Evolutionary conservation across 164 flowering plant genomes (phyloP).

Genomic region (Umbilicus rupestris): DNA sequence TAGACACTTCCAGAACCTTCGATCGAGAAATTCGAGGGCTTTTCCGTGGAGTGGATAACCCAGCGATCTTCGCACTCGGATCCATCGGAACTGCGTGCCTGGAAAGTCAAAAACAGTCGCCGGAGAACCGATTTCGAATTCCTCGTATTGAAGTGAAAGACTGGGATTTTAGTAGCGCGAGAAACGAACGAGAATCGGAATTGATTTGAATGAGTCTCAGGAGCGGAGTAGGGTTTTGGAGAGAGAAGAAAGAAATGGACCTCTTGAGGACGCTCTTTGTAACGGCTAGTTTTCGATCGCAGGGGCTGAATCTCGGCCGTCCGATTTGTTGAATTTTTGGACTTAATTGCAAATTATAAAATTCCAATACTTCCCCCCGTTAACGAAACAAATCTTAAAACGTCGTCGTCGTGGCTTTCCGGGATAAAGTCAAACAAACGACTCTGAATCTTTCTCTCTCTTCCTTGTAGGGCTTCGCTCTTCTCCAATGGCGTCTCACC

Average conservation of each 20-base stretch:
- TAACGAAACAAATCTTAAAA: no score
- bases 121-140: slow-evolving; percentile 2
- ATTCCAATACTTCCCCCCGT: no score
- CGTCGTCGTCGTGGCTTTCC: no score
- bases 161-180: no score
- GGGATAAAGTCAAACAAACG: not conserved
- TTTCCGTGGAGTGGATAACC: slow-evolving; percentile 34
- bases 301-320: slow-evolving; percentile 12
- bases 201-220: slow-evolving; percentile 1
- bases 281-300: slow-evolving; percentile 54
- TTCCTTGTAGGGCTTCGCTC: not conserved
- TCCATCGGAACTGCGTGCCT: no score
- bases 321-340: slow-evolving; percentile 12
- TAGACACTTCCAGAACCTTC: not conserved
- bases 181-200: not conserved
- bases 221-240: not conserved
- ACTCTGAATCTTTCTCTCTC: not conserved
- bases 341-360: no score
- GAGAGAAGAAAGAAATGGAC: no score
- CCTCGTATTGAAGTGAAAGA: not conserved
- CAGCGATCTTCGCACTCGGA: slow-evolving; percentile 17
- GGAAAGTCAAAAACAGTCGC: no score
- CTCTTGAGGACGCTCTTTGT: slow-evolving; percentile 39
- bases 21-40: slow-evolving; percentile 5
- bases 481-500: slow-evolving; percentile 6